Evolutionary conservation across 2,329 filamentous ascomycete genomes (phyloP).

Genomic region (Talaromyces sp.): DNA sequence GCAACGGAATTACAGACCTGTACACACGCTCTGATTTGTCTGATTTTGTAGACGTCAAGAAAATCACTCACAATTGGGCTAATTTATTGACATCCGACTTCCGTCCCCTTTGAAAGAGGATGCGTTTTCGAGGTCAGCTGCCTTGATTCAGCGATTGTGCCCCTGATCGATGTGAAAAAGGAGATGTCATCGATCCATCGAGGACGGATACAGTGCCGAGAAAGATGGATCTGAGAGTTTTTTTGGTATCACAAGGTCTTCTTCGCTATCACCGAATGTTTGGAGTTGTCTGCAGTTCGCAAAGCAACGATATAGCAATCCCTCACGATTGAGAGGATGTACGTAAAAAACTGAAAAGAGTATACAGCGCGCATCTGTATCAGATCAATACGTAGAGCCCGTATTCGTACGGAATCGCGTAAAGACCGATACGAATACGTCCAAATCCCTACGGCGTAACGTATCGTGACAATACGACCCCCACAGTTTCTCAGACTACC

Average conservation of each 20-base stretch:
- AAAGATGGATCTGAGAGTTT: neutral
- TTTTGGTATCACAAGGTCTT: neutral
- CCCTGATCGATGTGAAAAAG: neutral
- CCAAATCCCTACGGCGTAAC: neutral
- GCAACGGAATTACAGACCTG: neutral
- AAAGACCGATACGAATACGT: neutral
- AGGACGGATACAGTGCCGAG: constrained; percentile 1
- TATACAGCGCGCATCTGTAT: neutral
- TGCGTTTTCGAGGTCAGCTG: constrained; percentile 1
- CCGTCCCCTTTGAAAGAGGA: neutral
- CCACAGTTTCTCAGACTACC: neutral
- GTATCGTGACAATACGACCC: neutral
- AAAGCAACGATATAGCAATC: neutral
- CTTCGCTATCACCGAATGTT: neutral
- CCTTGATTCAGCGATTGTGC: neutral
- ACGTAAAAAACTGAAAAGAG: neutral
- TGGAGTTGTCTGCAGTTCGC: neutral
- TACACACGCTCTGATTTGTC: neutral
- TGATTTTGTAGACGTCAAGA: too few species aligned
- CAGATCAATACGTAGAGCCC: neutral
- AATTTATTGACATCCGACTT: neutral
- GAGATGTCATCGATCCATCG: neutral
- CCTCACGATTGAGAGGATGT: neutral
- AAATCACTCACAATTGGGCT: neutral
- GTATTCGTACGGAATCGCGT: neutral